These are phyloP conservation scores for Blastobotrys serpentis DNA, from an alignment of 1,139 yeast genomes.

Conservation along the genomic window DNA sequence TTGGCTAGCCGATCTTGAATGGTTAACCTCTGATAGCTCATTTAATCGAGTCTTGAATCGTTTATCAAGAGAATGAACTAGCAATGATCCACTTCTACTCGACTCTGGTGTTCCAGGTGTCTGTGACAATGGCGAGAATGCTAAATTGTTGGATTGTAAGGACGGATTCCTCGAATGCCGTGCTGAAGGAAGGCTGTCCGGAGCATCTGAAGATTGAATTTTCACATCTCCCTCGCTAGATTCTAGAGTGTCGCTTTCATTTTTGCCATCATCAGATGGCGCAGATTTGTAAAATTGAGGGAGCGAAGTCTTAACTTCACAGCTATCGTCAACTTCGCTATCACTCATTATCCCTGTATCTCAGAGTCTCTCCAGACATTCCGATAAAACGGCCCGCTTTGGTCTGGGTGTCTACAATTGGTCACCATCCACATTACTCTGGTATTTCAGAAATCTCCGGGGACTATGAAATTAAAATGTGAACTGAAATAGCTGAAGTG, in stretches of 20 bases:
- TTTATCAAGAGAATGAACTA: constrained; percentile 29
- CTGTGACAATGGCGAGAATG: constrained; percentile 15
- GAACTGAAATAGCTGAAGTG: no score
- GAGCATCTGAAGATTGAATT: not conserved
- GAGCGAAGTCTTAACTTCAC: constrained; percentile 19
- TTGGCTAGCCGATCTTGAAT: constrained; percentile 14
- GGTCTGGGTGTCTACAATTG: no score
- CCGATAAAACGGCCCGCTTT: no score
- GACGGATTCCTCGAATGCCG: constrained; percentile 24
- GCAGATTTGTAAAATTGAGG: constrained; percentile 23
- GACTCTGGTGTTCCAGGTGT: constrained; percentile 23
- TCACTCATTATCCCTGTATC: not conserved
- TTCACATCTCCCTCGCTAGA: not conserved
- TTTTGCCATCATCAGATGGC: constrained; percentile 2
- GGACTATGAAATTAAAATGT: no score
- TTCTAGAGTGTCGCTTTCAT: not conserved
- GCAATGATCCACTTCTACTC: constrained; percentile 15
- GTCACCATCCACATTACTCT: not conserved
- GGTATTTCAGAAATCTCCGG: no score
- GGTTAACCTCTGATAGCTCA: constrained; percentile 22
- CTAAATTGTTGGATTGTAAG: constrained; percentile 10
- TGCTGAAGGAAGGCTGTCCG: constrained; percentile 16
- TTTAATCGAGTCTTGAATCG: constrained; percentile 34
- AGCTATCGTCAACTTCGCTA: constrained; percentile 10
- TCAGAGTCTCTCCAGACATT: no score